Evolutionary conservation across 1,139 yeast species (phyloP).

Genomic region (Yamadazyma songkhlaensis): DNA sequence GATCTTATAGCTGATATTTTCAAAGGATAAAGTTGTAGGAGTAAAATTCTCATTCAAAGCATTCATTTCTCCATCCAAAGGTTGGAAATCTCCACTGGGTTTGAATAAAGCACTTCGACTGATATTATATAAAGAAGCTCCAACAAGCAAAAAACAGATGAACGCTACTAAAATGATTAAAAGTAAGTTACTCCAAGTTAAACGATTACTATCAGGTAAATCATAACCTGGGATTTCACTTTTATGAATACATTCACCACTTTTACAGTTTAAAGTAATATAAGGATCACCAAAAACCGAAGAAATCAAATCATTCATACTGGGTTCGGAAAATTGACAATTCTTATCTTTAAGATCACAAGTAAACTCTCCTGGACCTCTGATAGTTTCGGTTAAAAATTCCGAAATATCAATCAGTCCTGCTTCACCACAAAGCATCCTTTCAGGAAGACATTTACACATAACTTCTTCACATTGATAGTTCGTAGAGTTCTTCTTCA

Average conservation of each 20-base stretch:
- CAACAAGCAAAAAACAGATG: conserved; percentile 33
- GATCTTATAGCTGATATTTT: conserved; percentile 63
- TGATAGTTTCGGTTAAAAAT: conserved; percentile 82
- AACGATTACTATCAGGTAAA: conserved; percentile 55
- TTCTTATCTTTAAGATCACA: conserved; percentile 62
- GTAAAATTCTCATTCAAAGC: conserved; percentile 54
- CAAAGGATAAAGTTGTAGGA: conserved; percentile 79
- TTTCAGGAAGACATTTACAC: conserved; percentile 86
- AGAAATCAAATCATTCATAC: conserved; percentile 88
- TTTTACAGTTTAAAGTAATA: conserved; percentile 72
- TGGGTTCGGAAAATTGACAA: conserved; percentile 89
- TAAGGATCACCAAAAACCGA: conserved; percentile 91
- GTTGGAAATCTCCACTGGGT: conserved; percentile 19
- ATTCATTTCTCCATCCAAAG: conserved; percentile 36
- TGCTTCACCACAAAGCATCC: conserved; percentile 89
- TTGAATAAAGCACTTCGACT: conserved; percentile 64
- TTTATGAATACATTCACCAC: conserved; percentile 90
- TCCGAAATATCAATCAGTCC: conserved; percentile 96
- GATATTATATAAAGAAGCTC: conserved; percentile 50
- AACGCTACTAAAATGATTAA: conserved; percentile 50
- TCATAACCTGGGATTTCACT: conserved; percentile 91
- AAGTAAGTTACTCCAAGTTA: conserved; percentile 49
- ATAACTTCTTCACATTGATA: conserved; percentile 74
- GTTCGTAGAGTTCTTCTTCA: conserved; percentile 63
- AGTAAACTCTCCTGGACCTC: conserved; percentile 89